phyloP scores from a whole-genome alignment of 108 stramenopile genomes.

The Nitzschia putrida region DNA sequence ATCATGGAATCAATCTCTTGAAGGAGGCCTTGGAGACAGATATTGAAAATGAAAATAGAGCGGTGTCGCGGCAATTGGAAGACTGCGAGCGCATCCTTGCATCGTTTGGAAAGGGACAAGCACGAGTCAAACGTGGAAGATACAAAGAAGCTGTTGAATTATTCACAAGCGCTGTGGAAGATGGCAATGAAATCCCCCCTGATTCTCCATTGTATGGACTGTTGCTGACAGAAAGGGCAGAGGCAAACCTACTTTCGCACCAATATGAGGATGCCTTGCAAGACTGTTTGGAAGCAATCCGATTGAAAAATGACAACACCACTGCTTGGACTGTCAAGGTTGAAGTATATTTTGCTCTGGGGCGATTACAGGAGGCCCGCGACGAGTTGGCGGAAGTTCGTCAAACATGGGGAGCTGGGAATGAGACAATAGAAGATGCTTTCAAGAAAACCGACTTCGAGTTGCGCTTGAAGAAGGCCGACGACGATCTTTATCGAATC shows the following conservation, averaged over 20 bases:
- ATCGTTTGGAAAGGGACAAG: slow-evolving; percentile 44
- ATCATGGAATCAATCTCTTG: slow-evolving; percentile 41
- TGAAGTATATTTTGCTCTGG: slow-evolving; percentile 47
- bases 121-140: slow-evolving; percentile 40
- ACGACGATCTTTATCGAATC: slow-evolving; percentile 42
- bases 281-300: slow-evolving; percentile 47
- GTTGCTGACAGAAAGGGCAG: slow-evolving; percentile 49
- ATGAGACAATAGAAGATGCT: slow-evolving; percentile 51
- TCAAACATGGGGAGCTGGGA: slow-evolving; percentile 48
- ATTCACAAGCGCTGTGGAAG: slow-evolving; percentile 44
- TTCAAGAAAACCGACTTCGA: slow-evolving; percentile 56
- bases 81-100: slow-evolving; percentile 32
- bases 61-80: slow-evolving; percentile 22
- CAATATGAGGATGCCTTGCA: slow-evolving; percentile 41
- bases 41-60: slow-evolving; percentile 27
- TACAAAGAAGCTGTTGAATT: slow-evolving; percentile 47
- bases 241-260: slow-evolving; percentile 39
- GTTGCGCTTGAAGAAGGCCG: slow-evolving; percentile 43
- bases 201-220: slow-evolving; percentile 40
- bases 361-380: slow-evolving; percentile 45
- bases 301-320: slow-evolving; percentile 39
- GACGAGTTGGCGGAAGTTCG: slow-evolving; percentile 46
- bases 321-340: slow-evolving; percentile 54
- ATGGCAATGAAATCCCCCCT: slow-evolving; percentile 27
- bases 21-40: slow-evolving; percentile 41